phyloP scores from a whole-genome alignment of 345 rosid species.

The Sonneratia alba region DNA sequence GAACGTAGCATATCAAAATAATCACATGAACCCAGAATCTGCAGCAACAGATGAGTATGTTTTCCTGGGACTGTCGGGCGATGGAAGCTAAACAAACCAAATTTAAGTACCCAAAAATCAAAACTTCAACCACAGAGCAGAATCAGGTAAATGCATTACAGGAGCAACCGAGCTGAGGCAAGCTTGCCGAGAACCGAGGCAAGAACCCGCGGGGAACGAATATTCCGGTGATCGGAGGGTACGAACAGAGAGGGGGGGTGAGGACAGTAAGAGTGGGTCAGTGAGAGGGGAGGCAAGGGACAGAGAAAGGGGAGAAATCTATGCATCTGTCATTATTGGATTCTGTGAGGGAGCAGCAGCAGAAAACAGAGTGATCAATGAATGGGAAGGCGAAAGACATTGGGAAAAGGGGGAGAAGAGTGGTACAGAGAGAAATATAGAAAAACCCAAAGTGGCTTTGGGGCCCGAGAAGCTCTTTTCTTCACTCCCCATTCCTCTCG shows the following conservation, averaged over 20 bases:
- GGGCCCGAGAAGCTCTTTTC: neutral
- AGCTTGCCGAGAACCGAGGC: neutral
- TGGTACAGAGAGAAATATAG: neutral
- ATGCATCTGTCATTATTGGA: conserved; percentile 10
- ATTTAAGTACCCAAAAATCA: neutral
- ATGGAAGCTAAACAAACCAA: neutral
- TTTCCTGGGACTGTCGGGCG: neutral
- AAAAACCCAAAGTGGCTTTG: neutral
- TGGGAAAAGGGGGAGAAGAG: neutral
- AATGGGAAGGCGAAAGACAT: neutral
- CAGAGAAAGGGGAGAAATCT: conserved; percentile 12
- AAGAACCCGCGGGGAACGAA: neutral
- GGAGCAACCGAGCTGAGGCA: neutral
- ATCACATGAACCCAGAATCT: neutral
- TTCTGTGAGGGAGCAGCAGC: conserved; percentile 4
- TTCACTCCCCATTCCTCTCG: no score
- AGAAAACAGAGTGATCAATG: neutral
- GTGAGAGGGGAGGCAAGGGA: neutral
- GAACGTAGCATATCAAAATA: neutral
- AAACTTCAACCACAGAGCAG: neutral
- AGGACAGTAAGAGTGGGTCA: neutral
- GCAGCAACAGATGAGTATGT: neutral
- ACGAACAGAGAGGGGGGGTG: neutral
- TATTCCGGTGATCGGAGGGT: neutral
- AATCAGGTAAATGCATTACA: neutral